A percentile compares a stretch with the other conserved stretches of the same genome.
Evolutionary conservation across 2,329 filamentous ascomycete species (phyloP).

Genomic region (Fusarium metavorans): DNA sequence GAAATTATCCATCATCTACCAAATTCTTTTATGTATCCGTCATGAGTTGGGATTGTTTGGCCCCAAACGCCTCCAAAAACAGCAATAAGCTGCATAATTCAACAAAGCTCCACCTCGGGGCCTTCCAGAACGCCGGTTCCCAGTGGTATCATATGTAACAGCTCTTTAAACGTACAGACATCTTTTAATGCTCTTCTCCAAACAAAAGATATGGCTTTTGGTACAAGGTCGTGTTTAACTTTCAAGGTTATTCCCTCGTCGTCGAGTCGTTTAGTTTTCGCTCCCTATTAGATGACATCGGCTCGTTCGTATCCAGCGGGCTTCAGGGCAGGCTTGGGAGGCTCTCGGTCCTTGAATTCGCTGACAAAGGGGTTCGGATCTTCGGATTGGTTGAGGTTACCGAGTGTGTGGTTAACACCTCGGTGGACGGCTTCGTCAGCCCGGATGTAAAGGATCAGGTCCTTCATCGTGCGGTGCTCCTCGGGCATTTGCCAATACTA

Average conservation of each 20-base stretch:
- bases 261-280: background rate
- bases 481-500: conserved; percentile 95
- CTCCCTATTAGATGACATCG: conserved; percentile 73
- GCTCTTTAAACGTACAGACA: background rate
- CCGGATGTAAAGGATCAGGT: conserved; percentile 88
- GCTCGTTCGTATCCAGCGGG: conserved; percentile 84
- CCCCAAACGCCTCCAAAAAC: conserved; percentile 1
- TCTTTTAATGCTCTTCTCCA: background rate
- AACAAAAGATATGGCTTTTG: conserved; percentile 4
- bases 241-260: background rate
- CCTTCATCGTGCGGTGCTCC: conserved; percentile 82
- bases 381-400: conserved; percentile 84
- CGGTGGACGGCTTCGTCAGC: conserved; percentile 91
- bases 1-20: background rate
- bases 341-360: conserved; percentile 77
- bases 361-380: conserved; percentile 95
- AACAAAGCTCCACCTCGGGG: background rate
- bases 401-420: conserved; percentile 95
- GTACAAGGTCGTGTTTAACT: conserved; percentile 1
- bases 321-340: conserved; percentile 74
- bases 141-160: conserved; percentile 25
- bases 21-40: background rate
- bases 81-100: conserved; percentile 3
- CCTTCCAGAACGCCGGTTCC: conserved; percentile 11
- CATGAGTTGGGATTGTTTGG: conserved; percentile 28